These are phyloP conservation scores for Solanum etuberosum DNA, from an alignment of 257 asterid species.

Conservation along the genomic window DNA sequence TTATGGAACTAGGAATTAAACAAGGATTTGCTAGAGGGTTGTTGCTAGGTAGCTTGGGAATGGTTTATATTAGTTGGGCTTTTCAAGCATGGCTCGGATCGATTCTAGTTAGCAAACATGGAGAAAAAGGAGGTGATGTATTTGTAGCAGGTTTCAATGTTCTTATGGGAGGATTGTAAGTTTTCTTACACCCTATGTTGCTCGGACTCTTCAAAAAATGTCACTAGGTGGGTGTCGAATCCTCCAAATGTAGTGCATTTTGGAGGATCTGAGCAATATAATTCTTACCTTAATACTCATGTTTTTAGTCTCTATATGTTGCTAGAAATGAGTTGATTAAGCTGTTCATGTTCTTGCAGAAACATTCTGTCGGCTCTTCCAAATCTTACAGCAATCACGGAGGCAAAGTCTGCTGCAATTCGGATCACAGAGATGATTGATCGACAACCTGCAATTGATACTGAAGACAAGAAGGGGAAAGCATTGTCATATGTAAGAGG, in stretches of 20 bases:
- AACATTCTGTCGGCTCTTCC: slow-evolving; percentile 70
- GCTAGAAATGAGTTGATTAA: not conserved
- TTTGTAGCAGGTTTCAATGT: slow-evolving; percentile 83
- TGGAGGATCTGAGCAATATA: not conserved
- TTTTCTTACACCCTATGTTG: not conserved
- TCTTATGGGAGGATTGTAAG: slow-evolving; percentile 83
- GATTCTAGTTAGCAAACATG: slow-evolving; percentile 45
- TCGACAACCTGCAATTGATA: slow-evolving; percentile 43
- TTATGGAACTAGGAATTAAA: slow-evolving; percentile 62
- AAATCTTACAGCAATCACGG: slow-evolving; percentile 68
- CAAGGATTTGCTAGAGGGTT: slow-evolving; percentile 76
- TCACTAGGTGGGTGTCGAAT: not conserved
- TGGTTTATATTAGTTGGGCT: slow-evolving; percentile 74
- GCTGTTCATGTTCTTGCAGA: slow-evolving; percentile 16
- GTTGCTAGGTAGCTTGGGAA: slow-evolving; percentile 78
- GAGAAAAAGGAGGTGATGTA: slow-evolving; percentile 70
- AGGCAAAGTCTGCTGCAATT: slow-evolving; percentile 61
- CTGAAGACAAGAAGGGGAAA: slow-evolving; percentile 67
- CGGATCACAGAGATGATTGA: slow-evolving; percentile 72
- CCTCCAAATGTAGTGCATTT: not conserved
- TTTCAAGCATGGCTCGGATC: slow-evolving; percentile 82
- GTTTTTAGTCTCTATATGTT: not conserved
- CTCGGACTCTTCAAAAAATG: not conserved
- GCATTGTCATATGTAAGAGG: slow-evolving; percentile 75
- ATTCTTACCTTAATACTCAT: not conserved